A percentile compares a stretch with the other conserved stretches of the same genome.
Evolutionary conservation across 495 filamentous ascomycete genomes (phyloP).

Genomic region (Talaromyces trachyspermus): DNA sequence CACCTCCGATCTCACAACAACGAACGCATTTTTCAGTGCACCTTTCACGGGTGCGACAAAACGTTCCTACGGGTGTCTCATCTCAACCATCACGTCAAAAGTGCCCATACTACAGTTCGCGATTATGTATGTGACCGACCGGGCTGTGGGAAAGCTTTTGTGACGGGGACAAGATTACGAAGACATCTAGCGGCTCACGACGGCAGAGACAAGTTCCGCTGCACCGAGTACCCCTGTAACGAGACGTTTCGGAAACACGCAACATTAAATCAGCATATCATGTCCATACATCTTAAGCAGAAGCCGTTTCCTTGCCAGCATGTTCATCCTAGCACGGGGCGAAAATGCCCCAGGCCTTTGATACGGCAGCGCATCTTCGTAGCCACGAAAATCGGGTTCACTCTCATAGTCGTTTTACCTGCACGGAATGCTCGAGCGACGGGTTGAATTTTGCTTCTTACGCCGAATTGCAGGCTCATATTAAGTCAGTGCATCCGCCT

Average conservation of each 20-base stretch:
- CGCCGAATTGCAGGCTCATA: conserved; percentile 61
- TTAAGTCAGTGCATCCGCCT: conserved; percentile 61
- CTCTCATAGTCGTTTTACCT: conserved; percentile 60
- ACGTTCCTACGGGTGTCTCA: conserved; percentile 75
- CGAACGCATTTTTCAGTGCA: conserved; percentile 66
- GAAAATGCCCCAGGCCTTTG: conserved; percentile 62
- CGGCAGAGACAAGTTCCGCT: conserved; percentile 60
- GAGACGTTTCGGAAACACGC: conserved; percentile 81
- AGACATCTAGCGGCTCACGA: conserved; percentile 63
- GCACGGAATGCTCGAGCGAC: conserved; percentile 51
- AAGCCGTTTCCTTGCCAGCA: conserved; percentile 60
- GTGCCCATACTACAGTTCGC: conserved; percentile 64
- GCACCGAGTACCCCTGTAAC: conserved; percentile 66
- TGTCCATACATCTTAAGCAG: conserved; percentile 58
- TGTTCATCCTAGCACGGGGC: conserved; percentile 47
- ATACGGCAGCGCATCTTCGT: conserved; percentile 58
- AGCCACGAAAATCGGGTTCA: conserved; percentile 67
- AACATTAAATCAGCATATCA: conserved; percentile 78
- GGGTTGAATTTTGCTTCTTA: conserved; percentile 60
- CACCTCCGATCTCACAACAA: conserved; percentile 76
- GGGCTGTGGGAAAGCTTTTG: conserved; percentile 73
- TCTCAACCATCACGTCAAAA: conserved; percentile 74
- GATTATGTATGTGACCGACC: conserved; percentile 62
- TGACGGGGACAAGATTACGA: conserved; percentile 63
- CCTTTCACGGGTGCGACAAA: conserved; percentile 64